Evolutionary conservation across 2,329 filamentous ascomycete genomes (phyloP), one percentile per base, ranked within the genome.

Genomic region (Penicillium sp.): DNA sequence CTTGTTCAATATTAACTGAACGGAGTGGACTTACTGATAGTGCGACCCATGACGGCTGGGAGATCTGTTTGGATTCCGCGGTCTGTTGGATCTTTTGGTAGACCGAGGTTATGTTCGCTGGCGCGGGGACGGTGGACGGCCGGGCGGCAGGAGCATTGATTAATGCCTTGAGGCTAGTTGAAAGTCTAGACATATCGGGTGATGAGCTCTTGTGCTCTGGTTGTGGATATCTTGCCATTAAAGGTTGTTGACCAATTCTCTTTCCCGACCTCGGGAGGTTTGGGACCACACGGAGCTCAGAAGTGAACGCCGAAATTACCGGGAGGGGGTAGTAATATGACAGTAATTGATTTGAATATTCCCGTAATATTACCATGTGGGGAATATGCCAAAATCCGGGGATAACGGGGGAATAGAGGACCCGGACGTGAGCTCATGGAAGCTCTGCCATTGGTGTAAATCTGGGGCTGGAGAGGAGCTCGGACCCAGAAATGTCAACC

Each of bases 171-270:
- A 93, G 80, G 47, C 84, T 76, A 1, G 83, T 78, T 1, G 88
- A 89, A 19, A 93, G 81, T 72, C 89, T 91, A 7, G 88, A 86
- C 88, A 90, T 91, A 63, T 67, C 73, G 45, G 14, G n/a, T 44
- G 12, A 17, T 40, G 50, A 47, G 26, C 26, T 33, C 2, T 17
- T 35, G 14, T 36, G 30, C 12, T 9, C 22, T 6, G 38, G 12
- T 22, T 14, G 41, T 19, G 40, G 53, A 28, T 30, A 19, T 55
- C 16, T 36, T 37, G 41, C 53, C 53, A 55, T 55, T 51, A 51
- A 45, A 25, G n/a, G 33, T 19, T 35, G 16, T n/a, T 38, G 33
- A 17, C 35, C 42, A 47, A 52, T 25, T 53, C 35, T 47, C 11
- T 5, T 26, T 41, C 4, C 55, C 53, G 59, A 51, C n/a, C 42